A percentile compares a stretch with the other conserved stretches of the same genome.
Conservation (phyloP, 768 basidiomycete genomes). For the Mycena vitilis region DNA sequence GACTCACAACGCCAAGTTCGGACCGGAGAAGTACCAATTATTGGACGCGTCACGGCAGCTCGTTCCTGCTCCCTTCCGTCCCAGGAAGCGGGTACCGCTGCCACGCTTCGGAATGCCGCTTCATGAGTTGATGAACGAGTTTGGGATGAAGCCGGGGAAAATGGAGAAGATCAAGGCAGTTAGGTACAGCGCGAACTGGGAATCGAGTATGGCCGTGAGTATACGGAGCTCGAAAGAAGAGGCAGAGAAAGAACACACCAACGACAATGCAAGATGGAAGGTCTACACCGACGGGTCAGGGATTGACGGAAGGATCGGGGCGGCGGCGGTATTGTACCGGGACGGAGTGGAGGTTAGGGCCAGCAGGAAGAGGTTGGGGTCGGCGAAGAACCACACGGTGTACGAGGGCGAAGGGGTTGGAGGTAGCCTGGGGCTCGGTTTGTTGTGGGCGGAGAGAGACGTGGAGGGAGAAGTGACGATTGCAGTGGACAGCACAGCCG, state of each 20-base stretch:
- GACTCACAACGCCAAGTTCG: constrained; percentile 42
- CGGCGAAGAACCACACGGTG: constrained; percentile 36
- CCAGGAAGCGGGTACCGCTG: neutral
- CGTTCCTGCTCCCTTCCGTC: neutral
- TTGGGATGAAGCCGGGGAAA: neutral
- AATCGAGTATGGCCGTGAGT: constrained; percentile 13
- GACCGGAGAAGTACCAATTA: constrained; percentile 39
- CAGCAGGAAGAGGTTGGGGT: neutral
- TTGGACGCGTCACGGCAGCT: constrained; percentile 12
- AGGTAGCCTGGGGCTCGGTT: neutral
- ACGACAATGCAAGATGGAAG: constrained; percentile 7
- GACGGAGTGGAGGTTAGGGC: constrained; percentile 14
- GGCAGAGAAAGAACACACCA: constrained; percentile 8
- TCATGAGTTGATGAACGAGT: neutral
- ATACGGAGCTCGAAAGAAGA: constrained; percentile 18
- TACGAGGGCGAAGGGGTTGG: constrained; percentile 42
- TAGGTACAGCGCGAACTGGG: neutral
- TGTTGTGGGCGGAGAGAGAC: neutral
- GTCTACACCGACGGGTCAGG: constrained; percentile 40
- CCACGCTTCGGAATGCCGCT: constrained; percentile 1
- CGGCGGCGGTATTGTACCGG: constrained; percentile 34
- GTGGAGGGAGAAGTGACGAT: neutral
- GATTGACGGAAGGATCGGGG: constrained; percentile 36
- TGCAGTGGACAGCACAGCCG: neutral
- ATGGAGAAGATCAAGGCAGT: constrained; percentile 19